phyloP scores from a whole-genome alignment of 2,329 filamentous ascomycete species.

The Ampelomyces quisqualis region DNA sequence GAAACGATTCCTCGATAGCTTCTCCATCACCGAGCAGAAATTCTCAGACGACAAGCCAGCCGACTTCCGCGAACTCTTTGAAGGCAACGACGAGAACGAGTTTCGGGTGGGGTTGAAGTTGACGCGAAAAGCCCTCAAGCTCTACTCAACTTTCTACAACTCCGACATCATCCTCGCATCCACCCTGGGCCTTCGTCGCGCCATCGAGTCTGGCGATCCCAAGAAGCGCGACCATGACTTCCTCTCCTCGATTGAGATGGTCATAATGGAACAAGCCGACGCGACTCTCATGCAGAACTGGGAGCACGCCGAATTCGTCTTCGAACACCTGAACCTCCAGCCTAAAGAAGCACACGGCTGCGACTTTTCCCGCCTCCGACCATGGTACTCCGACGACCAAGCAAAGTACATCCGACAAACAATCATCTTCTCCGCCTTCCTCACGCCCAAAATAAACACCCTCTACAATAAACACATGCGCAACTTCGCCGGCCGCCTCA shows the following conservation, averaged over 20 bases:
- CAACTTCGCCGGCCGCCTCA: constrained; percentile 78
- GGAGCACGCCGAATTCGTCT: constrained; percentile 92
- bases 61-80: constrained; percentile 87
- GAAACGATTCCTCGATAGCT: constrained; percentile 85
- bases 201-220: constrained; percentile 73
- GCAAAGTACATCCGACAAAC: constrained; percentile 82
- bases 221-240: constrained; percentile 81
- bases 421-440: constrained; percentile 75
- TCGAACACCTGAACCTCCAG: constrained; percentile 86
- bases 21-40: constrained; percentile 66
- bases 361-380: constrained; percentile 86
- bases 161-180: constrained; percentile 94
- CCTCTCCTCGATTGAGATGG: constrained; percentile 86
- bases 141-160: constrained; percentile 92
- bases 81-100: constrained; percentile 95
- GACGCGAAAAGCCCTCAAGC: constrained; percentile 92
- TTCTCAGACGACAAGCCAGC: constrained; percentile 74
- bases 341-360: constrained; percentile 88
- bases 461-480: constrained; percentile 73
- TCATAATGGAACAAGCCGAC: constrained; percentile 88
- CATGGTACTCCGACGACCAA: constrained; percentile 90
- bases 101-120: constrained; percentile 96
- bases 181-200: constrained; percentile 83
- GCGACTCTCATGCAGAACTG: constrained; percentile 97
- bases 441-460: constrained; percentile 84